A percentile compares a stretch with the other conserved stretches of the same genome.
These are phyloP conservation scores for Colletotrichum truncatum DNA, from an alignment of 2,329 filamentous ascomycete genomes.

Conservation along the genomic window DNA sequence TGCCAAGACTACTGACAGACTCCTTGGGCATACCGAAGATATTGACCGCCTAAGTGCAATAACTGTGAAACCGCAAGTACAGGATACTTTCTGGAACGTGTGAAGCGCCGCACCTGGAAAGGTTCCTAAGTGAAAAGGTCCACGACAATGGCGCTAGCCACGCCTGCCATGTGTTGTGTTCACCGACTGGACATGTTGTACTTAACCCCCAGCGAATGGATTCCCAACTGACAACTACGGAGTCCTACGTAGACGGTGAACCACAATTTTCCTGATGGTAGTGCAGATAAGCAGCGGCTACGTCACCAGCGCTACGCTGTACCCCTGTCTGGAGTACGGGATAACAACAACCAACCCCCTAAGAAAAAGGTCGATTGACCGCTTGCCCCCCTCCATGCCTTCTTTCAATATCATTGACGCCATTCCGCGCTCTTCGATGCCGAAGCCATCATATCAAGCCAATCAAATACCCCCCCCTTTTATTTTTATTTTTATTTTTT, in stretches of 20 bases:
- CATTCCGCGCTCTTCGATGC: neutral
- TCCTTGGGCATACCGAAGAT: slow-evolving; percentile 12
- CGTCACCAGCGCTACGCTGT: slow-evolving; percentile 4
- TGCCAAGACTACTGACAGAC: slow-evolving; percentile 25
- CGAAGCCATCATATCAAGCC: neutral
- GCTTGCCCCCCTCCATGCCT: neutral
- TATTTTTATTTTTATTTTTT: too few species aligned
- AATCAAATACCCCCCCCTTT: too few species aligned
- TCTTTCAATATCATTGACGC: neutral
- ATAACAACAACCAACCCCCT: too few species aligned
- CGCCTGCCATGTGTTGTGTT: neutral
- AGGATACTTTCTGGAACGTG: slow-evolving; percentile 8
- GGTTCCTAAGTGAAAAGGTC: neutral
- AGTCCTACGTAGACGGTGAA: too few species aligned
- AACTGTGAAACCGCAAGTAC: slow-evolving; percentile 11
- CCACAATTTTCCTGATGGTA: too few species aligned
- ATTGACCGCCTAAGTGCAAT: neutral
- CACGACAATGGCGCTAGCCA: neutral
- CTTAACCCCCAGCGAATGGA: too few species aligned
- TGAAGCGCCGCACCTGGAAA: neutral
- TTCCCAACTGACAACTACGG: too few species aligned
- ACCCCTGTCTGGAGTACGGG: slow-evolving; percentile 6
- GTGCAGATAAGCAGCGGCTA: slow-evolving; percentile 10
- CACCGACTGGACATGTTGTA: neutral
- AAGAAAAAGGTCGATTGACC: too few species aligned